phyloP scores from a whole-genome alignment of 768 basidiomycete species.

The Cyclocybe cylindracea region DNA sequence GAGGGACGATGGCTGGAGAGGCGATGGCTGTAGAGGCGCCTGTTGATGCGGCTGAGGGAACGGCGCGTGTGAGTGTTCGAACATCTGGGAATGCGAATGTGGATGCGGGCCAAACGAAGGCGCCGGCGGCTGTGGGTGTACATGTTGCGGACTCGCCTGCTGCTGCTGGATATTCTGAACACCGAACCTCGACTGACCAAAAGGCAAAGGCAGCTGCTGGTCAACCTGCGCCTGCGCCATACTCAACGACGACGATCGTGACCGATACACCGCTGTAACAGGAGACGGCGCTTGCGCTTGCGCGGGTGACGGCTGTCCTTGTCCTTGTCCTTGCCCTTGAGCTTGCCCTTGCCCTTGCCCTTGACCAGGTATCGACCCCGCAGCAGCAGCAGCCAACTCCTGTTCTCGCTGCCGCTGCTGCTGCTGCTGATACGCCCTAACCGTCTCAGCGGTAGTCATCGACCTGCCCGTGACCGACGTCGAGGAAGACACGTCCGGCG shows the following conservation, averaged over 20 bases:
- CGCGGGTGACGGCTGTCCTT: no score
- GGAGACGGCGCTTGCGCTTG: background rate
- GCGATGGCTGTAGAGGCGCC: slow-evolving; percentile 5
- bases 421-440: slow-evolving; percentile 14
- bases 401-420: no score
- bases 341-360: no score
- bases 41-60: slow-evolving; percentile 15
- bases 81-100: background rate
- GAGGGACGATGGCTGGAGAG: background rate
- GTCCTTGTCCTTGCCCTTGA: no score
- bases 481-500: no score
- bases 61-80: background rate
- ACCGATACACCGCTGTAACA: slow-evolving; percentile 14
- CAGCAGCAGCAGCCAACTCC: background rate
- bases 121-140: background rate
- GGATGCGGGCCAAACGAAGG: slow-evolving; percentile 1
- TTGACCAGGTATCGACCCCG: background rate
- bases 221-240: slow-evolving; percentile 12
- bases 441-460: slow-evolving; percentile 9
- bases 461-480: slow-evolving; percentile 6
- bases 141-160: no score
- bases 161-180: background rate
- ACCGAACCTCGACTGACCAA: background rate
- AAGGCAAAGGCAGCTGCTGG: background rate
- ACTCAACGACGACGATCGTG: slow-evolving; percentile 26